Percentiles rank a stretch among this genome's conserved stretches.
phyloP scores from a whole-genome alignment of 2,329 filamentous ascomycete genomes.

The Periconia digitata region DNA sequence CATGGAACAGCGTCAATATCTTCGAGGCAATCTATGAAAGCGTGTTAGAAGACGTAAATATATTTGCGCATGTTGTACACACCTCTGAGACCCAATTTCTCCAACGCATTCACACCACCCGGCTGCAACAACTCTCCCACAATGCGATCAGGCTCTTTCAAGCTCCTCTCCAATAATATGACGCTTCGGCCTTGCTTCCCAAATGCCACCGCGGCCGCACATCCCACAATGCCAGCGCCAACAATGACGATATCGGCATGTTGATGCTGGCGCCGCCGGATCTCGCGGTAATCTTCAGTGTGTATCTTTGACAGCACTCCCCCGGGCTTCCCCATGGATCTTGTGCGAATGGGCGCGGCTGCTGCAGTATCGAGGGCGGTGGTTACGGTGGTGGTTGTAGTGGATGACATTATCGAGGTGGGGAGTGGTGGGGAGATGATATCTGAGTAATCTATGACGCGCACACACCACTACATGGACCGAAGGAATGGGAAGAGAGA shows the following conservation, averaged over 20 bases:
- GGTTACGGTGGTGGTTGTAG: slow-evolving; percentile 8
- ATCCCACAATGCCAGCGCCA: slow-evolving; percentile 87
- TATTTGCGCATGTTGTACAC: background rate
- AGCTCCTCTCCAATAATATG: slow-evolving; percentile 80
- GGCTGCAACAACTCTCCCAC: slow-evolving; percentile 95
- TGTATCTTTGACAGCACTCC: slow-evolving; percentile 12
- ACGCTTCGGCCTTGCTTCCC: slow-evolving; percentile 90
- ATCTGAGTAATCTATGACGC: too few relatives aligned
- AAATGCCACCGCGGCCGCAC: slow-evolving; percentile 79
- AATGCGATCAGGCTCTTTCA: slow-evolving; percentile 93
- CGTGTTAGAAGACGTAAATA: slow-evolving; percentile 8
- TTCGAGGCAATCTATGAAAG: slow-evolving; percentile 75
- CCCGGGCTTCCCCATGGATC: slow-evolving; percentile 17
- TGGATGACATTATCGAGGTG: background rate
- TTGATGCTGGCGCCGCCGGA: slow-evolving; percentile 57
- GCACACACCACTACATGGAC: too few relatives aligned
- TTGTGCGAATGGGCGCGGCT: slow-evolving; percentile 2
- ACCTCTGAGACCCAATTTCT: slow-evolving; percentile 71
- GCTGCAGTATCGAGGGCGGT: background rate
- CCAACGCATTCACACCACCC: slow-evolving; percentile 79
- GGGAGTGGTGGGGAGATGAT: background rate
- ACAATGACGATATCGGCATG: slow-evolving; percentile 85
- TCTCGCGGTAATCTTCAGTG: slow-evolving; percentile 37
- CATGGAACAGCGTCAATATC: slow-evolving; percentile 83
- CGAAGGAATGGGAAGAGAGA: background rate